A percentile compares a stretch with the other conserved stretches of the same genome.
Conservation (phyloP, 192 early-diverging fungal species). For the Coemansia sp. region DNA sequence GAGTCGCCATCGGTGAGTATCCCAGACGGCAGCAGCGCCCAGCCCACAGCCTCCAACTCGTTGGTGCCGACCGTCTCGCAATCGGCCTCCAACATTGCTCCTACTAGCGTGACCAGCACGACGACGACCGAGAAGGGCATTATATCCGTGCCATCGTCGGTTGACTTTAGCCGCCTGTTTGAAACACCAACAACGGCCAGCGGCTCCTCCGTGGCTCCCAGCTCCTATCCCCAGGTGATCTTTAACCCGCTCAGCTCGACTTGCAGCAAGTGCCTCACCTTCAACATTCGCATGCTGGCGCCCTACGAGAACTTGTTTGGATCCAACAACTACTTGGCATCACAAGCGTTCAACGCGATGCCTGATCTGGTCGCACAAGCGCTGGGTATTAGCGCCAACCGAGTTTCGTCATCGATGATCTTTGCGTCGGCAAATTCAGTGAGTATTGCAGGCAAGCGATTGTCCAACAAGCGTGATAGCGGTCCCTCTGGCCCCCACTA, state of each 20-base stretch:
- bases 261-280: constrained; percentile 49
- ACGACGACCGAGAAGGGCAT: constrained; percentile 24
- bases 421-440: constrained; percentile 30
- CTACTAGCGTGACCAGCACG: not conserved
- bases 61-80: not conserved
- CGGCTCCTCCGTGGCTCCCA: not conserved
- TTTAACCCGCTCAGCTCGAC: constrained; percentile 32
- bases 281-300: constrained; percentile 45
- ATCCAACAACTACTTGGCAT: constrained; percentile 48
- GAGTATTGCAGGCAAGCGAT: constrained; percentile 8
- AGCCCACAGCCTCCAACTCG: not conserved
- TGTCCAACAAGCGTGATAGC: constrained; percentile 10
- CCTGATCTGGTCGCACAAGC: constrained; percentile 42
- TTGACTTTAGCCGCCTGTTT: constrained; percentile 42
- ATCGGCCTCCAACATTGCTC: not conserved
- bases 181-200: constrained; percentile 18
- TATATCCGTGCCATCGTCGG: constrained; percentile 47
- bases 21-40: not conserved
- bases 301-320: constrained; percentile 55
- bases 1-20: not conserved
- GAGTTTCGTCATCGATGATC: constrained; percentile 39
- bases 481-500: constrained; percentile 25
- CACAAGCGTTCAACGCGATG: constrained; percentile 44
- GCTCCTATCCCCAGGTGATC: constrained; percentile 29
- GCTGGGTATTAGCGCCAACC: constrained; percentile 41